A percentile compares a stretch with the other conserved stretches of the same genome.
phyloP scores from a whole-genome alignment of 768 basidiomycete species.

The Amanita thiersii region DNA sequence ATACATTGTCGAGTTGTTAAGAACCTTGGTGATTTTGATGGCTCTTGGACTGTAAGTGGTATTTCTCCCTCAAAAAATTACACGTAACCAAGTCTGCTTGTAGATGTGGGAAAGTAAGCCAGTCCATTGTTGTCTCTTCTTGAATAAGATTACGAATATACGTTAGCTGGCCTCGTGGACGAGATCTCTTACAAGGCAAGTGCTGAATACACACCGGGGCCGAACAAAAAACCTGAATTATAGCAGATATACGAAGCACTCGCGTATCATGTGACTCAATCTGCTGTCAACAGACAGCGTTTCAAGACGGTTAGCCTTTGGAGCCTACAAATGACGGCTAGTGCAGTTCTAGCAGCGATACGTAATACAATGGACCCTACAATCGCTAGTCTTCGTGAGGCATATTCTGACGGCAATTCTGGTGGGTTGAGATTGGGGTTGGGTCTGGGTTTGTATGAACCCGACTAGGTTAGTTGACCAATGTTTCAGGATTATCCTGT shows the following conservation, averaged over 20 bases:
- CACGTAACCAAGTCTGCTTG: conserved; percentile 9
- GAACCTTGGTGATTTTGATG: conserved; percentile 83
- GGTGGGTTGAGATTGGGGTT: conserved; percentile 4
- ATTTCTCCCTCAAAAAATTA: conserved; percentile 6
- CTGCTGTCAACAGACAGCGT: conserved; percentile 76
- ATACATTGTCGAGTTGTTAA: conserved; percentile 87
- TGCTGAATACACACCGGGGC: neutral
- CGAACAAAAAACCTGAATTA: conserved; percentile 1
- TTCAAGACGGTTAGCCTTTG: conserved; percentile 88
- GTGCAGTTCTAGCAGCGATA: conserved; percentile 74
- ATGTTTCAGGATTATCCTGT: neutral
- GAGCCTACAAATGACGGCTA: conserved; percentile 92
- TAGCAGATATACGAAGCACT: conserved; percentile 56
- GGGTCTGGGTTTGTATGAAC: conserved; percentile 7
- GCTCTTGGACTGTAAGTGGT: conserved; percentile 83
- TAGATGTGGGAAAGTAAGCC: conserved; percentile 90
- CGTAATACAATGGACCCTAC: conserved; percentile 70
- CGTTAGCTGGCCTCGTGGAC: conserved; percentile 87
- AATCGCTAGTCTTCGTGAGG: conserved; percentile 36
- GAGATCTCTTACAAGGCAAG: conserved; percentile 78
- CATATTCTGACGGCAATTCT: conserved; percentile 20
- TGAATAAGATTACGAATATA: conserved; percentile 13
- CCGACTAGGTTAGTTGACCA: conserved; percentile 1
- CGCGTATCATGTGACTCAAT: conserved; percentile 90
- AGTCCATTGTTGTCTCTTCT: neutral